These are phyloP conservation scores for Halenospora varia DNA, from an alignment of 495 filamentous ascomycete genomes.

Conservation along the genomic window DNA sequence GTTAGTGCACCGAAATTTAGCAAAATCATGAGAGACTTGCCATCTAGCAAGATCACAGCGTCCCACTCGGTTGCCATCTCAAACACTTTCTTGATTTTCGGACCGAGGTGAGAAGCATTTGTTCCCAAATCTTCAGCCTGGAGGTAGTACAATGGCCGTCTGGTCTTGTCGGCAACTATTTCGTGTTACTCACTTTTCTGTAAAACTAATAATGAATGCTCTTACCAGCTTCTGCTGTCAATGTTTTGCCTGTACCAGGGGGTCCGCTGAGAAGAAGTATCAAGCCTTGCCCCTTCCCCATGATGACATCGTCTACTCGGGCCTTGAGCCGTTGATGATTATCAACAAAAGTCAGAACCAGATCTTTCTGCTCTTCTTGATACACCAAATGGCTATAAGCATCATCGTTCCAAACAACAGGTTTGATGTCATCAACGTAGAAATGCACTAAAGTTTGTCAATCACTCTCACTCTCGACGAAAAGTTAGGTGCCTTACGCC, in stretches of 20 bases:
- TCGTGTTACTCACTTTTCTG: too few relatives aligned
- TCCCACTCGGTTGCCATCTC: constrained; percentile 47
- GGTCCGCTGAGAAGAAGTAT: constrained; percentile 27
- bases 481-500: constrained; percentile 6
- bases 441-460: constrained; percentile 32
- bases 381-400: constrained; percentile 36
- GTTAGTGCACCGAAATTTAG: background rate
- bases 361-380: constrained; percentile 35
- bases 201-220: too few relatives aligned
- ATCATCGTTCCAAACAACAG: constrained; percentile 33
- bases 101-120: constrained; percentile 39
- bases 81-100: constrained; percentile 46
- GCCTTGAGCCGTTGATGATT: constrained; percentile 23
- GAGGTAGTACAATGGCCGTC: constrained; percentile 47
- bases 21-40: background rate
- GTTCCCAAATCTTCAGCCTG: constrained; percentile 52
- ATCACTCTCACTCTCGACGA: too few relatives aligned
- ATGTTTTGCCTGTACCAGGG: constrained; percentile 27
- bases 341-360: constrained; percentile 38
- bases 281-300: constrained; percentile 28
- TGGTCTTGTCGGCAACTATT: constrained; percentile 42
- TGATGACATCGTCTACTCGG: constrained; percentile 25
- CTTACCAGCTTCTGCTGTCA: constrained; percentile 23
- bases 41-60: constrained; percentile 49
- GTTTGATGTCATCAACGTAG: constrained; percentile 31